Percentiles rank a stretch among this genome's conserved stretches.
phyloP scores from a whole-genome alignment of 169 alveolate genomes.

The Cryptosporidium ubiquitum region DNA sequence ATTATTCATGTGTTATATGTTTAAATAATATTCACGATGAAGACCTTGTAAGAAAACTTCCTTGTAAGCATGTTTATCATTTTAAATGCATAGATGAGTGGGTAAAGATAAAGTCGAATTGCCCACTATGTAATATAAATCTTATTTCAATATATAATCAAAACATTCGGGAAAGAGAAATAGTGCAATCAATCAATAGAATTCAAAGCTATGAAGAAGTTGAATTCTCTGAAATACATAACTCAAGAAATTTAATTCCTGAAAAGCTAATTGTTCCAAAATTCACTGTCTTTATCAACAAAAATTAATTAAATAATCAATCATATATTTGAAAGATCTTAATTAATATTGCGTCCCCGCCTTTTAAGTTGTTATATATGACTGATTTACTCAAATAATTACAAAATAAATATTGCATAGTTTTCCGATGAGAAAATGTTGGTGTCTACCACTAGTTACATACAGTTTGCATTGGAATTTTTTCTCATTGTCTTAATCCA shows the following conservation, averaged over 20 bases:
- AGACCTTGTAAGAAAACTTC: slow-evolving; percentile 31
- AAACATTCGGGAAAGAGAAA: not conserved
- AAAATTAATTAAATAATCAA: too few species aligned
- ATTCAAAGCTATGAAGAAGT: not conserved
- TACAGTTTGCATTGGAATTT: not conserved
- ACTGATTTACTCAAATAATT: not conserved
- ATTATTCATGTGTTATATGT: slow-evolving; percentile 53
- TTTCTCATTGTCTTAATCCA: not conserved
- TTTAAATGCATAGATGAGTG: slow-evolving; percentile 63
- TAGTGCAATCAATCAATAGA: not conserved
- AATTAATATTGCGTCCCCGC: not conserved
- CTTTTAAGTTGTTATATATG: not conserved
- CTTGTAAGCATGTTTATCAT: slow-evolving; percentile 61
- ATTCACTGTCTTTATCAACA: not conserved
- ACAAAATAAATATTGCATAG: not conserved
- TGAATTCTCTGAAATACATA: slow-evolving; percentile 3
- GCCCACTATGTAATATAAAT: slow-evolving; percentile 55
- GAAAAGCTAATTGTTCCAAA: not conserved
- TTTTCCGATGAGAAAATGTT: not conserved
- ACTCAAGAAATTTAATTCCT: not conserved
- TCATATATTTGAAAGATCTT: not conserved
- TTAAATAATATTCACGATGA: slow-evolving; percentile 43
- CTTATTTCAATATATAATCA: slow-evolving; percentile 20
- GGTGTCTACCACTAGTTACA: not conserved
- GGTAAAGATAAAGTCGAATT: slow-evolving; percentile 41